phyloP scores from a whole-genome alignment of 2,329 filamentous ascomycete species.

The Apiospora rasikravindrae region DNA sequence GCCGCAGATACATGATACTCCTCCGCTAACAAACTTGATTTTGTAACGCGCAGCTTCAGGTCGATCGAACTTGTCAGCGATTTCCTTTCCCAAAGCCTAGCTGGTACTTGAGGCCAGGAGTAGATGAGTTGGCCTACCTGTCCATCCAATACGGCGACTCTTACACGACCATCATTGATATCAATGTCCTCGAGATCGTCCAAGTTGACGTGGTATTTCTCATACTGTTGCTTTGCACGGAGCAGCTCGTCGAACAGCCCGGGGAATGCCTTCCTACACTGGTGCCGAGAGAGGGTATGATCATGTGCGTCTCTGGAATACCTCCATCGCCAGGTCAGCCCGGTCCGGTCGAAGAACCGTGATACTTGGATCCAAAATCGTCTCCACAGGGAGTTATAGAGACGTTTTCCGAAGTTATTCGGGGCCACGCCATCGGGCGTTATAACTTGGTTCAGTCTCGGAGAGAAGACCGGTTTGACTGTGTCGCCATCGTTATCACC shows the following conservation, averaged over 20 bases:
- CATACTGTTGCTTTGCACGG: background rate
- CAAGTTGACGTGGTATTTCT: background rate
- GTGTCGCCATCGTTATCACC: background rate
- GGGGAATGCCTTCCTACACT: conserved; percentile 9
- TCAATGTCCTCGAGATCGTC: conserved; percentile 11
- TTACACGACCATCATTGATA: background rate
- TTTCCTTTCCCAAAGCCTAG: background rate
- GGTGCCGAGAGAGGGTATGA: background rate
- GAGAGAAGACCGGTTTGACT: background rate
- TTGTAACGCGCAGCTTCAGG: background rate
- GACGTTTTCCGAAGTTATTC: background rate
- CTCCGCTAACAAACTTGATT: background rate
- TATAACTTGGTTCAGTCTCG: background rate
- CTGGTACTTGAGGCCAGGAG: background rate
- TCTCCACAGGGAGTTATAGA: background rate
- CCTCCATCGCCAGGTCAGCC: conserved; percentile 11
- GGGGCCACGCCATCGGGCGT: background rate
- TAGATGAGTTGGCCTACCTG: background rate
- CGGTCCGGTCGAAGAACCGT: background rate
- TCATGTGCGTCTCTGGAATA: conserved; percentile 12
- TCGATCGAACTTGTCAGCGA: background rate
- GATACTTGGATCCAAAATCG: background rate
- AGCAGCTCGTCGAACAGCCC: conserved; percentile 3
- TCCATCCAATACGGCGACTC: background rate
- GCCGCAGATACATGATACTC: background rate